These are phyloP conservation scores for Hypericum perforatum DNA, from an alignment of 345 rosid genomes.

Conservation along the genomic window DNA sequence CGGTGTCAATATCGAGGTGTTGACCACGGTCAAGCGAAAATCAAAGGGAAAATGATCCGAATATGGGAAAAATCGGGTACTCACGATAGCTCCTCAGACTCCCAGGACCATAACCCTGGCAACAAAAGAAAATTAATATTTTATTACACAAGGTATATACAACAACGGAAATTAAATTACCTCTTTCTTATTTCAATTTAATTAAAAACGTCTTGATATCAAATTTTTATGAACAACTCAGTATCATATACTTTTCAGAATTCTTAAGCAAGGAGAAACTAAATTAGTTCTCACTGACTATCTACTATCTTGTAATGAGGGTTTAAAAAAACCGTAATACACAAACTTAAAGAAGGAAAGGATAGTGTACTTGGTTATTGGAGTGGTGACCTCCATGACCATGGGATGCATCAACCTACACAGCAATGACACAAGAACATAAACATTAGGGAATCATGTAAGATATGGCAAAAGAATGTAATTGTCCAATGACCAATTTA, in stretches of 20 bases:
- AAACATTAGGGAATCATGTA: background rate
- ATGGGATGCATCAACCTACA: conserved; percentile 35
- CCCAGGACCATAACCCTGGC: conserved; percentile 41
- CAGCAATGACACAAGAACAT: background rate
- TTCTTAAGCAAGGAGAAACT: no score
- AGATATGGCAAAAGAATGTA: background rate
- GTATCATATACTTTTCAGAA: no score
- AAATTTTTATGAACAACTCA: no score
- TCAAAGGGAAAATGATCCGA: background rate
- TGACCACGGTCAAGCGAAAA: conserved; percentile 7
- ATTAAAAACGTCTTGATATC: no score
- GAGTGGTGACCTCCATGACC: conserved; percentile 39
- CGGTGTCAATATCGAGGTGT: background rate
- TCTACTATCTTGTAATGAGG: no score
- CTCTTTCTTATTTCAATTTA: no score
- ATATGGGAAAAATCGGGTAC: conserved; percentile 3
- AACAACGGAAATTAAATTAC: no score
- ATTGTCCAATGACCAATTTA: background rate
- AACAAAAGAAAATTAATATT: background rate
- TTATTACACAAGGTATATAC: background rate
- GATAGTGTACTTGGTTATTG: conserved; percentile 12
- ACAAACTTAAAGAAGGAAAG: no score
- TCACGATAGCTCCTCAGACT: conserved; percentile 40
- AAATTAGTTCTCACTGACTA: no score
- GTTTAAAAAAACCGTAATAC: background rate